phyloP scores from a whole-genome alignment of 1,284 basidiomycete genomes.

The Papiliotrema laurentii region DNA sequence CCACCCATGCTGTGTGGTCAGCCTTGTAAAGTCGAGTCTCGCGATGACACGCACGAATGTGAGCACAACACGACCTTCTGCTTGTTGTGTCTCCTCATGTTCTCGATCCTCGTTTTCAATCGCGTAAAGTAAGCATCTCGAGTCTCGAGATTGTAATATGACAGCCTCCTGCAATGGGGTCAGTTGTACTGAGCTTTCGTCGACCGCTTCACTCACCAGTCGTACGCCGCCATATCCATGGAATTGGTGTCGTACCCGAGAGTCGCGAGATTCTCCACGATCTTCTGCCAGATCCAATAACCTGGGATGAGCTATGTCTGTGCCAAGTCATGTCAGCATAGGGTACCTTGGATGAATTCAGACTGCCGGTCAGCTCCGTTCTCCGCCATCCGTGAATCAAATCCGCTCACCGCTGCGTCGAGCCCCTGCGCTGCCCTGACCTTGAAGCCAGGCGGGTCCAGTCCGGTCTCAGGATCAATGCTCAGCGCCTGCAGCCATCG shows the following conservation, averaged over 20 bases:
- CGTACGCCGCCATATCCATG: conserved; percentile 78
- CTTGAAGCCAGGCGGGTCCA: conserved; percentile 85
- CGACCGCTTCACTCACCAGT: conserved; percentile 56
- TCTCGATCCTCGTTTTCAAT: conserved; percentile 79
- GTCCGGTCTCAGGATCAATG: conserved; percentile 84
- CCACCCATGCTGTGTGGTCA: conserved; percentile 78
- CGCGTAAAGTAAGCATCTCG: conserved; percentile 90
- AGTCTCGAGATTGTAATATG: conserved; percentile 84
- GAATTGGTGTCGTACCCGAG: conserved; percentile 90
- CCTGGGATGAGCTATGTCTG: conserved; percentile 44
- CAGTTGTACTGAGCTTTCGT: not conserved
- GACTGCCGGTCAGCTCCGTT: conserved; percentile 56
- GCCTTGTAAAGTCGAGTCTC: conserved; percentile 8
- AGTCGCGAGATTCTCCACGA: conserved; percentile 85
- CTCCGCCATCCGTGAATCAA: too few relatives aligned
- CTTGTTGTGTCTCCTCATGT: conserved; percentile 65
- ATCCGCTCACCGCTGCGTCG: conserved; percentile 50
- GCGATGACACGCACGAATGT: conserved; percentile 54
- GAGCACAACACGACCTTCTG: conserved; percentile 83
- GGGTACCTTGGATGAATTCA: conserved; percentile 71
- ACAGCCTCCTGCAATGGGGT: conserved; percentile 56
- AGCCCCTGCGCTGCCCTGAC: conserved; percentile 82
- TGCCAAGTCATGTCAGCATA: not conserved
- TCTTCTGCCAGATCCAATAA: conserved; percentile 96
- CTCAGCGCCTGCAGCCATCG: conserved; percentile 86